Evolutionary conservation across 371 early-diverging fungal genomes (phyloP).

Genomic region (Mortierella sp.): DNA sequence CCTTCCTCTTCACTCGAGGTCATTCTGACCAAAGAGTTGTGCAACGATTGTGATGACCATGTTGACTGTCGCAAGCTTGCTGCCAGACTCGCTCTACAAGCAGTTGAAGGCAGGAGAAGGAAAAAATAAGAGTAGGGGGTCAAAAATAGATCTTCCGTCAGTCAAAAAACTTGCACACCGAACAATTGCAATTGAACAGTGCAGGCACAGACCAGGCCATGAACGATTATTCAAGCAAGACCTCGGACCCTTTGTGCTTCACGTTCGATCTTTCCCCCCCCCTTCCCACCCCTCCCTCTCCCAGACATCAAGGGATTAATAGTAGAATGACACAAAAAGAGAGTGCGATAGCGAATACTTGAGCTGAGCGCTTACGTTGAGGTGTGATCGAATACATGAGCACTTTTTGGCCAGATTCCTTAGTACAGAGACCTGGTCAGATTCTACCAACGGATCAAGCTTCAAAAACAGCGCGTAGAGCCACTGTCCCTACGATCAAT

Average conservation of each 20-base stretch:
- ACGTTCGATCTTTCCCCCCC: too few relatives aligned
- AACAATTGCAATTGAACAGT: too few relatives aligned
- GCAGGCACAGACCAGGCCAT: too few relatives aligned
- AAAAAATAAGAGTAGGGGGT: neutral
- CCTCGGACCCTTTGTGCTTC: too few relatives aligned
- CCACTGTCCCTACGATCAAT: constrained; percentile 55
- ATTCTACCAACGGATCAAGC: constrained; percentile 59
- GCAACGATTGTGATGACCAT: constrained; percentile 57
- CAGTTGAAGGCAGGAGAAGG: neutral
- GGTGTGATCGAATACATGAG: constrained; percentile 51
- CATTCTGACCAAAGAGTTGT: constrained; percentile 55
- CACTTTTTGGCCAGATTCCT: constrained; percentile 60
- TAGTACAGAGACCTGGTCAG: constrained; percentile 56
- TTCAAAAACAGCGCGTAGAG: constrained; percentile 60
- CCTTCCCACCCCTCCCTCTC: too few relatives aligned
- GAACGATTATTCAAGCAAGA: constrained; percentile 2
- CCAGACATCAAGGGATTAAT: too few relatives aligned
- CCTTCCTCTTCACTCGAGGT: constrained; percentile 41
- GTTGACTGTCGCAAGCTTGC: constrained; percentile 52
- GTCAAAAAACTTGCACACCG: too few relatives aligned
- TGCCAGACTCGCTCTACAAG: constrained; percentile 36
- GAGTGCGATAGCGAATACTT: neutral
- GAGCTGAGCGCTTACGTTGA: constrained; percentile 23
- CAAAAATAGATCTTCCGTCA: neutral
- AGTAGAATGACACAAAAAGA: too few relatives aligned